Base-by-base conservation (phyloP, 257 asterid genomes). In the Fraxinus quadrangulata region DNA sequence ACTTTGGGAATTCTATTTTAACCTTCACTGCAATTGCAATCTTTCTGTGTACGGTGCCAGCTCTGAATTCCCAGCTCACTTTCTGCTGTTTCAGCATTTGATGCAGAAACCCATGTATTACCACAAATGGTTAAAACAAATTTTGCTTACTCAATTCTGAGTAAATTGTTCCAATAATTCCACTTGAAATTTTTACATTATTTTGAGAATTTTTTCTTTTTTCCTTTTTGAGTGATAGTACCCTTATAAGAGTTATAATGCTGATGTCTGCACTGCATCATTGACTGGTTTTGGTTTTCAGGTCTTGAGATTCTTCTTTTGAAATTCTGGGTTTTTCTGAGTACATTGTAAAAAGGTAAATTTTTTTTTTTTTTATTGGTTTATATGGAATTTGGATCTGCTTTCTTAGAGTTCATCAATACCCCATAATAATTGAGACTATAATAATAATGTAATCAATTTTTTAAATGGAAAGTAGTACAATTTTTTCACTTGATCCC, bases 301-400 rank as follows among this genome's bases (percentile, higher is more conserved):
- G 21, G 23, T 78, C 83, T 51, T 54, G 71, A 79, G 85, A 80
- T 82, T 37, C 42, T 37, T 1, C 42, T 8, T 37, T 37, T 37
- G 2, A 37, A 37, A 37, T 37, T 80, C 80, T 75, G 80, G 74
- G 76, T 31, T 39, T 82, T 76, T 75, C 26, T 6, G 72, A 71
- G 82, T 69, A 77, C 76, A 73, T n/a, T 36, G 73, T 19, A 16
- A 70, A 70, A 78, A 83, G 83, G 72, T 84, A 80, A 37, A 12
- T 37, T 37, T 37, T 7, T 37, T 34, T 34, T 5, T 0, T 37
- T 37, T 7, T 7, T 7, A 5, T 30, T 30, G 2, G 2, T 30
- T 3, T 31, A 0, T 78, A 71, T 82, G 87, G 85, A 80, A 87
- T 84, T 76, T 77, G 88, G 87, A 84, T 84, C 85, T 84, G 75